phyloP scores from a whole-genome alignment of 1,284 basidiomycete genomes.

The Salmacisia buchloeana region DNA sequence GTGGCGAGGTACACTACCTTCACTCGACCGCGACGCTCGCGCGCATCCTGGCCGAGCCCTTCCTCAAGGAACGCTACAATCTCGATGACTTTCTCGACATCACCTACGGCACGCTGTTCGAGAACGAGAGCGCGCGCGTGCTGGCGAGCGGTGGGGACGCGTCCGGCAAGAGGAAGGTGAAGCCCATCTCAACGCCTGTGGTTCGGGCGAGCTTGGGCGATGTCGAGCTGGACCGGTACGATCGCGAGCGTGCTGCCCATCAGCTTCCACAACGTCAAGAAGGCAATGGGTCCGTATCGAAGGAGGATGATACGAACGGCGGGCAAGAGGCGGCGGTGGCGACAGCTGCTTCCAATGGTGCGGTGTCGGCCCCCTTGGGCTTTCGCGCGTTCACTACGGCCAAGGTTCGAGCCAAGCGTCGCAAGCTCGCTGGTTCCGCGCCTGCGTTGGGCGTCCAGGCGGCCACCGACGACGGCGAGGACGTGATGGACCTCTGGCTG shows the following conservation, averaged over 20 bases:
- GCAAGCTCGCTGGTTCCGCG: neutral
- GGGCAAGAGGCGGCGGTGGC: neutral
- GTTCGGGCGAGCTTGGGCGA: neutral
- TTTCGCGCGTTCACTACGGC: neutral
- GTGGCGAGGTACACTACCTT: constrained; percentile 68
- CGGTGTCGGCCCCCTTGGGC: neutral
- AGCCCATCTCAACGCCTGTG: neutral
- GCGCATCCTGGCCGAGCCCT: constrained; percentile 81
- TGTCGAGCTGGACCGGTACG: neutral
- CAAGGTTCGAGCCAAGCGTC: neutral
- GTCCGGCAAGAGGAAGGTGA: neutral
- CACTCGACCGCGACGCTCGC: constrained; percentile 74
- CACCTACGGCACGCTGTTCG: constrained; percentile 86
- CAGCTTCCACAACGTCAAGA: no score
- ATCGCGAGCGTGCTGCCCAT: neutral
- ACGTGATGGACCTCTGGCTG: constrained; percentile 4
- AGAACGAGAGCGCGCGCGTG: constrained; percentile 73
- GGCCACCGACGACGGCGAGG: no score
- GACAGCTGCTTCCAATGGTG: neutral
- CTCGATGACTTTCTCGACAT: constrained; percentile 98
- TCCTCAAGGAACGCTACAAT: constrained; percentile 81
- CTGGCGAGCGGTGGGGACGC: constrained; percentile 51
- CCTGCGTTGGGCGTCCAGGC: no score
- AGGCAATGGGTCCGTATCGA: neutral
- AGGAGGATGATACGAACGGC: neutral